phyloP scores from a whole-genome alignment of 306 rosid species.

The Coriaria nepalensis region DNA sequence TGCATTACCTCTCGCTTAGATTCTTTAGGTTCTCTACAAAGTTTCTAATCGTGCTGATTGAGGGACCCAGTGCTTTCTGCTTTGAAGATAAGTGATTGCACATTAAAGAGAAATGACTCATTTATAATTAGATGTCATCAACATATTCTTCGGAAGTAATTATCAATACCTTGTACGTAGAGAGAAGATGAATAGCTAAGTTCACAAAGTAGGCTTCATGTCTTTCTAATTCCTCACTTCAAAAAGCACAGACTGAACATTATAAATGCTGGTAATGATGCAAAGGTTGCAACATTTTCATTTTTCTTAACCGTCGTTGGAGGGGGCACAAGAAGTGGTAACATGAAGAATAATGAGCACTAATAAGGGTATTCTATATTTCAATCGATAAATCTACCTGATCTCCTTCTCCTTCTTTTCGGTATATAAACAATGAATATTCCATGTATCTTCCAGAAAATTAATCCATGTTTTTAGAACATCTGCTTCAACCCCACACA shows the following conservation, averaged over 20 bases:
- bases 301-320: no score
- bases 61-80: slow-evolving; percentile 91
- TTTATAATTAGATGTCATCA: slow-evolving; percentile 1
- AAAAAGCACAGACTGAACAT: slow-evolving; percentile 27
- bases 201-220: slow-evolving; percentile 79
- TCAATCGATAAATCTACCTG: slow-evolving; percentile 61
- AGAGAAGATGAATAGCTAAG: slow-evolving; percentile 60
- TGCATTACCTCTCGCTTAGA: slow-evolving; percentile 50
- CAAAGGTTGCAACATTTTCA: no score
- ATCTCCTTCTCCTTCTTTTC: slow-evolving; percentile 59
- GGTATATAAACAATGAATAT: slow-evolving; percentile 50
- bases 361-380: slow-evolving; percentile 16
- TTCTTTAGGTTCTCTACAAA: slow-evolving; percentile 73
- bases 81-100: background rate
- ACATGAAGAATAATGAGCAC: slow-evolving; percentile 10
- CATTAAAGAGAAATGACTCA: no score
- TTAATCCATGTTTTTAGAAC: slow-evolving; percentile 77
- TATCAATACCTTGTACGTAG: slow-evolving; percentile 60
- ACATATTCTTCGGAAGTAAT: slow-evolving; percentile 6
- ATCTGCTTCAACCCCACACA: slow-evolving; percentile 63
- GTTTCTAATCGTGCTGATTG: slow-evolving; percentile 42
- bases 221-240: slow-evolving; percentile 77
- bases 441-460: slow-evolving; percentile 97
- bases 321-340: background rate
- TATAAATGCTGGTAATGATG: no score